These are phyloP conservation scores for Chaetomiaceae sp. DNA, from an alignment of 2,329 filamentous ascomycete species.

Conservation along the genomic window DNA sequence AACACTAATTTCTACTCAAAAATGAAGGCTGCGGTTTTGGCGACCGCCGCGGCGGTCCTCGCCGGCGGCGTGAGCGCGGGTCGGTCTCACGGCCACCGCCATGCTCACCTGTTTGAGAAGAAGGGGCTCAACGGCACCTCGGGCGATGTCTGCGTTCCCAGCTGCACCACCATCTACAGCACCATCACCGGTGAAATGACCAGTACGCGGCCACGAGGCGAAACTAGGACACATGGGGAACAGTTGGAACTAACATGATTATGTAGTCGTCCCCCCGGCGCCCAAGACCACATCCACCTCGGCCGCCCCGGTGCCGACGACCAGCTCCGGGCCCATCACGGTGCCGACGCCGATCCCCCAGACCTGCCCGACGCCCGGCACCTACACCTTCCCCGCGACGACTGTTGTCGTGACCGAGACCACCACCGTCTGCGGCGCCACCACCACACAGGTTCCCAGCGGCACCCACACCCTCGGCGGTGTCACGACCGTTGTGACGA, in stretches of 20 bases:
- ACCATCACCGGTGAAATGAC: constrained; percentile 64
- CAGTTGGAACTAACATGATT: constrained; percentile 4
- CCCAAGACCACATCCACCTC: constrained; percentile 28
- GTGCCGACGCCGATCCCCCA: constrained; percentile 51
- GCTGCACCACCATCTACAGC: constrained; percentile 57
- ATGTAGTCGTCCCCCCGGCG: constrained; percentile 25
- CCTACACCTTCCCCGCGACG: constrained; percentile 70
- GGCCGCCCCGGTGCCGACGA: constrained; percentile 34
- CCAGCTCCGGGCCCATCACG: constrained; percentile 41
- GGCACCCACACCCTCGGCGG: constrained; percentile 68
- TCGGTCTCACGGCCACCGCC: constrained; percentile 53
- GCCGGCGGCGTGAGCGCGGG: constrained; percentile 52
- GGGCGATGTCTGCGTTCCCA: constrained; percentile 21
- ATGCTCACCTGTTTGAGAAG: constrained; percentile 55
- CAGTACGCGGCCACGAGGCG: constrained; percentile 47
- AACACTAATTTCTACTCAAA: constrained; percentile 32
- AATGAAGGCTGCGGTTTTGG: constrained; percentile 71
- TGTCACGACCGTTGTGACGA: constrained; percentile 65
- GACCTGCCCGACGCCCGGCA: constrained; percentile 61
- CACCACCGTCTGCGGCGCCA: constrained; percentile 62
- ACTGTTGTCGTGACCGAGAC: constrained; percentile 64
- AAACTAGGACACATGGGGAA: not conserved
- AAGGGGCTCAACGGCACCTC: constrained; percentile 37
- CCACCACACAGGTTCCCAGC: constrained; percentile 56
- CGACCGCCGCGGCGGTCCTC: constrained; percentile 59